Evolutionary conservation across 2,329 filamentous ascomycete species (phyloP).

Genomic region (Diplodia sapinea): DNA sequence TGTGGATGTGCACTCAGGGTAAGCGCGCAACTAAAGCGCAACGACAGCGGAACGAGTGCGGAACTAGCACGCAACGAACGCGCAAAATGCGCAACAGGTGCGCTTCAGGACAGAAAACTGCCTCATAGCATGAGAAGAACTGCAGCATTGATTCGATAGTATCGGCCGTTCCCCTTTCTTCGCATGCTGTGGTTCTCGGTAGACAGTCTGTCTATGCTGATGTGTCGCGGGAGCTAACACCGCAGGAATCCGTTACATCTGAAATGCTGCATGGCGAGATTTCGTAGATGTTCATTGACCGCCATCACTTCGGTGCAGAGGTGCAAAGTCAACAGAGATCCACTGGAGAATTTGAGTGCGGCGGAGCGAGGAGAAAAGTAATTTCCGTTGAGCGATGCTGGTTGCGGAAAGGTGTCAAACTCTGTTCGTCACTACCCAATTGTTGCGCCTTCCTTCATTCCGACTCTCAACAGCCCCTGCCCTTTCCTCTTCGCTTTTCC

Average conservation of each 20-base stretch:
- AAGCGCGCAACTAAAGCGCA: not conserved
- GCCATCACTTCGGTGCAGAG: no score
- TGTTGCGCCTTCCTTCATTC: not conserved
- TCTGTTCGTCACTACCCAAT: not conserved
- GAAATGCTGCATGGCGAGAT: no score
- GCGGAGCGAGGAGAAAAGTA: not conserved
- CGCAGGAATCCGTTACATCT: no score
- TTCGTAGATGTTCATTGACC: not conserved
- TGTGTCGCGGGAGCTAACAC: no score
- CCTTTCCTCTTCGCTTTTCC: no score
- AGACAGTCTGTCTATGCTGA: no score
- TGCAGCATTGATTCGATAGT: not conserved
- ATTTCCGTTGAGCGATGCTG: not conserved
- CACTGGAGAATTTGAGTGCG: no score
- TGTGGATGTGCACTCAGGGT: not conserved
- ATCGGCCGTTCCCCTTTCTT: no score
- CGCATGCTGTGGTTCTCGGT: no score
- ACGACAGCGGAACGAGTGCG: not conserved
- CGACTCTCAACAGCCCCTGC: no score
- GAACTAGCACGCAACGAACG: not conserved
- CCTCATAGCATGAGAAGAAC: not conserved
- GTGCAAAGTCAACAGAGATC: no score
- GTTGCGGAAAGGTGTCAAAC: not conserved
- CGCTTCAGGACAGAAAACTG: not conserved
- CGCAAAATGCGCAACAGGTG: not conserved